phyloP scores from a whole-genome alignment of 1,284 basidiomycete genomes.

The Ganoderma lucidum region DNA sequence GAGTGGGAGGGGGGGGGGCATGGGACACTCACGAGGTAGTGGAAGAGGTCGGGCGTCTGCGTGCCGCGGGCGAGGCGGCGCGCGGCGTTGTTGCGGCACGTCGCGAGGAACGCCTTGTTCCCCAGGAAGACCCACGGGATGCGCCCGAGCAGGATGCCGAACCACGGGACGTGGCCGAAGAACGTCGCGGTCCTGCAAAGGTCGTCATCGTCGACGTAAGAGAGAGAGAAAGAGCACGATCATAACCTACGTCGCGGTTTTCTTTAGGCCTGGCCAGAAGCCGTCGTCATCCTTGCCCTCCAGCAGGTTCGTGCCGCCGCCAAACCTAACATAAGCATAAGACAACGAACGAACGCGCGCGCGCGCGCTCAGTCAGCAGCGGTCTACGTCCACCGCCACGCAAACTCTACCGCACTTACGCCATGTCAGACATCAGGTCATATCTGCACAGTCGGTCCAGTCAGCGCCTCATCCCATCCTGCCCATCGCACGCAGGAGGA shows the following conservation, averaged over 20 bases:
- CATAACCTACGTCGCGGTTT: slow-evolving; percentile 23
- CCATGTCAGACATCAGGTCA: slow-evolving; percentile 2
- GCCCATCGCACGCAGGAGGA: background rate
- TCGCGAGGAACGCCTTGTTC: slow-evolving; percentile 13
- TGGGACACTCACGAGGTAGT: background rate
- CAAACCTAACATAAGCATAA: slow-evolving; percentile 26
- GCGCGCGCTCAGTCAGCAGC: background rate
- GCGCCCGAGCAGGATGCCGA: slow-evolving; percentile 19
- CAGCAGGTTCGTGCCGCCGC: slow-evolving; percentile 35
- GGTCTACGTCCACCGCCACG: background rate
- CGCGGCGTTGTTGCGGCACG: background rate
- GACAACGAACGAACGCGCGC: background rate
- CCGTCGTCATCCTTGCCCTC: slow-evolving; percentile 26
- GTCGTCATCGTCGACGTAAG: background rate
- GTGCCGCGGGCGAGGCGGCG: slow-evolving; percentile 4
- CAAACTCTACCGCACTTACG: background rate
- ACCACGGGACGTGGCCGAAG: slow-evolving; percentile 32
- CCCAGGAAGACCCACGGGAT: slow-evolving; percentile 16
- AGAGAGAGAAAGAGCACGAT: background rate
- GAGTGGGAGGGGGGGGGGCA: background rate
- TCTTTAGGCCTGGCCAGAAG: slow-evolving; percentile 23
- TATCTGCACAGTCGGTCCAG: background rate
- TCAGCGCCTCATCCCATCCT: background rate
- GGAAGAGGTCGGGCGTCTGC: no score
- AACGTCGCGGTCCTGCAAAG: slow-evolving; percentile 5